A percentile compares a stretch with the other conserved stretches of the same genome.
These are phyloP conservation scores for Camellia lanceoleosa DNA, from an alignment of 148 eudicot species.

Conservation along the genomic window DNA sequence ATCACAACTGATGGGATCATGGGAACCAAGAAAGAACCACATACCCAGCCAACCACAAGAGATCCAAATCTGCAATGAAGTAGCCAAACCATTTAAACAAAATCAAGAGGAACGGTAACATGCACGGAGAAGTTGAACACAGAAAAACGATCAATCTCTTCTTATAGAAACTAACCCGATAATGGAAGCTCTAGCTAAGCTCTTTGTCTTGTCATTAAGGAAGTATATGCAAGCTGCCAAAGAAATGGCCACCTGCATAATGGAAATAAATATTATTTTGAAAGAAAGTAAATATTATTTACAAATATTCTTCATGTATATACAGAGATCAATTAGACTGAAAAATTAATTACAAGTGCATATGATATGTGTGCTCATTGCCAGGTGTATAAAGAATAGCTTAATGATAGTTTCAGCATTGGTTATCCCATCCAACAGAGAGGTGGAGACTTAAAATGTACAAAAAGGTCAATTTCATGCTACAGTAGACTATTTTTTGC, in stretches of 20 bases:
- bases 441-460: not conserved
- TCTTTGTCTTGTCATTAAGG: conserved; percentile 87
- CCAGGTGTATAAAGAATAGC: too few species aligned
- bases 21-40: conserved; percentile 77
- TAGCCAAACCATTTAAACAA: not conserved
- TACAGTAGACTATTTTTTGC: not conserved
- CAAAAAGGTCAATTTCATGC: not conserved
- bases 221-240: conserved; percentile 86
- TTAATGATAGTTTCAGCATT: too few species aligned
- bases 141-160: not conserved
- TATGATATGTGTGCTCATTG: not conserved
- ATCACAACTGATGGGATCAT: conserved; percentile 59
- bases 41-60: conserved; percentile 83
- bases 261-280: conserved; percentile 7
- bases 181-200: conserved; percentile 66
- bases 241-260: conserved; percentile 77
- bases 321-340: not conserved
- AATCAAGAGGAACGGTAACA: not conserved
- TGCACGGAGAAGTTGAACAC: not conserved
- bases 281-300: not conserved
- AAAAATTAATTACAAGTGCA: not conserved
- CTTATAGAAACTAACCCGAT: conserved; percentile 58
- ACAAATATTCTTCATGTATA: not conserved
- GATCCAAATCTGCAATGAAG: conserved; percentile 65
- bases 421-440: not conserved